A percentile compares a stretch with the other conserved stretches of the same genome.
Evolutionary conservation across 768 basidiomycete species (phyloP).

Genomic region (Tricholoma sp.): DNA sequence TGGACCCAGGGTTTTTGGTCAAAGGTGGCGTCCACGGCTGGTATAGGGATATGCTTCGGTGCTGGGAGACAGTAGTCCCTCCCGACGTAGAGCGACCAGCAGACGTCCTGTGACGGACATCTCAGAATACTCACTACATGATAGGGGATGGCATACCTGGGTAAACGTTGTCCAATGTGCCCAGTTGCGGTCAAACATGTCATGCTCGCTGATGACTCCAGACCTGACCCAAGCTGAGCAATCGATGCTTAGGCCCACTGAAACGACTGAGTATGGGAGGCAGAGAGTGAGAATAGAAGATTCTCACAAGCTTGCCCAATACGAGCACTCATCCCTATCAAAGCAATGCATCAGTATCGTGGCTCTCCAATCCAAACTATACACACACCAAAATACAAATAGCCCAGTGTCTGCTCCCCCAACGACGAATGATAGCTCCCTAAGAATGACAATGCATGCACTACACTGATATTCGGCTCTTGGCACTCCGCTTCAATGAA

Average conservation of each 20-base stretch:
- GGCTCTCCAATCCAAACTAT: too few species aligned
- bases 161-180: slow-evolving; percentile 54
- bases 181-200: slow-evolving; percentile 56
- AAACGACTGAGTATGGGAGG: slow-evolving; percentile 1
- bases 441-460: slow-evolving; percentile 37
- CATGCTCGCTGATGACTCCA: slow-evolving; percentile 45
- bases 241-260: slow-evolving; percentile 55
- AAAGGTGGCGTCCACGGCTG: slow-evolving; percentile 44
- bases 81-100: slow-evolving; percentile 64
- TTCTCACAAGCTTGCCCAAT: slow-evolving; percentile 55
- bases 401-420: slow-evolving; percentile 44
- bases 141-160: slow-evolving; percentile 29
- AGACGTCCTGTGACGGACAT: slow-evolving; percentile 42
- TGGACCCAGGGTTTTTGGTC: slow-evolving; percentile 45
- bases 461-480: slow-evolving; percentile 39
- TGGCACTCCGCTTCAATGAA: slow-evolving; percentile 42
- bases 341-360: slow-evolving; percentile 4
- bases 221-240: slow-evolving; percentile 52
- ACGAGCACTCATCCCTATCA: slow-evolving; percentile 50
- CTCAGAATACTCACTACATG: not conserved
- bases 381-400: slow-evolving; percentile 40
- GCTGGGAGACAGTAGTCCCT: slow-evolving; percentile 50
- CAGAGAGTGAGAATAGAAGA: not conserved
- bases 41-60: slow-evolving; percentile 36
- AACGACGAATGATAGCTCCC: slow-evolving; percentile 43